phyloP scores from a whole-genome alignment of 140 eudicot species.

The Bidens hawaiensis region DNA sequence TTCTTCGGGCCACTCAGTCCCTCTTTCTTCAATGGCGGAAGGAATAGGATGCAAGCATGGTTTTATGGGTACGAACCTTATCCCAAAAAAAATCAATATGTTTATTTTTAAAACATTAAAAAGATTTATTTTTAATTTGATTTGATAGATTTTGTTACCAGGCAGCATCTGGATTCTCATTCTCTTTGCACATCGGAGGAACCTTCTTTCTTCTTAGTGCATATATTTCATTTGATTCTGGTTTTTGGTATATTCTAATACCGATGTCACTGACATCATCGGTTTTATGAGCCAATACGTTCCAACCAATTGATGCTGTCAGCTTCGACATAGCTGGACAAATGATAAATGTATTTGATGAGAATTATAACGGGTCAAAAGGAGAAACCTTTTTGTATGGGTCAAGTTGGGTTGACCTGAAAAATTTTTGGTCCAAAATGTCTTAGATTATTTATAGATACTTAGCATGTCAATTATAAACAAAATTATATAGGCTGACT shows the following conservation, averaged over 20 bases:
- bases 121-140: no score
- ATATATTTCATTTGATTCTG: slow-evolving; percentile 77
- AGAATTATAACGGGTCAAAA: neutral
- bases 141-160: no score
- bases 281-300: slow-evolving; percentile 83
- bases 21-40: slow-evolving; percentile 80
- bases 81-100: neutral
- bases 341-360: neutral
- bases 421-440: neutral
- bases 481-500: neutral
- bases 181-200: slow-evolving; percentile 90
- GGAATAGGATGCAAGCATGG: slow-evolving; percentile 77
- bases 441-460: neutral
- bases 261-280: slow-evolving; percentile 87
- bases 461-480: neutral
- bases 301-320: slow-evolving; percentile 92
- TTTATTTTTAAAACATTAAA: neutral
- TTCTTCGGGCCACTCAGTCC: slow-evolving; percentile 97
- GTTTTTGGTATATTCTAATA: slow-evolving; percentile 82
- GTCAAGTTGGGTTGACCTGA: neutral
- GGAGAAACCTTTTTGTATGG: neutral
- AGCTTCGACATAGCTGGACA: slow-evolving; percentile 67
- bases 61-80: slow-evolving; percentile 66
- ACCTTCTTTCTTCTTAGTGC: slow-evolving; percentile 69
- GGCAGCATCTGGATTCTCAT: slow-evolving; percentile 89